Base-by-base conservation (phyloP, 2,329 filamentous ascomycete species). In the Didymella keratinophila region DNA sequence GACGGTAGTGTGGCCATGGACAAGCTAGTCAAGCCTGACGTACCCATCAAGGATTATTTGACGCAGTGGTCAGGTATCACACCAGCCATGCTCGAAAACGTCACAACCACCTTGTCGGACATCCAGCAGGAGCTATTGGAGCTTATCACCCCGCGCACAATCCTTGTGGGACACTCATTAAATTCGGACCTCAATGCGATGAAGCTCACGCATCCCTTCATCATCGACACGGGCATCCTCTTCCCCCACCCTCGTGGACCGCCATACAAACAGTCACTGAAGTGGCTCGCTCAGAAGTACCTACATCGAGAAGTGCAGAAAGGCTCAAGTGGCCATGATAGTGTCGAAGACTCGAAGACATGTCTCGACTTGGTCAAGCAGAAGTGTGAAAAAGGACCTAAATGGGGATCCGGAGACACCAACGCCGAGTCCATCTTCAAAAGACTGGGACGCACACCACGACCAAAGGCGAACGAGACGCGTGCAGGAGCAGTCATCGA, bases 1-100 rank as follows among this genome's bases (percentile, higher is more conserved):
- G 87, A 93, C 66, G 93, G 93, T 47, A 86, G 87, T 32, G 85
- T 91, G 10, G 82, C 97, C 16, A 79, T 98, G 50, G 95, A 99
- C 74, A 91, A 96, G 78, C 85, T 98, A 12, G 95, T 99, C 70
- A 96, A 95, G 79, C 95, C 95, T 0, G 84, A 88, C 43, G 89
- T 90, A 65, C 89, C 91, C n/a, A 93, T 99, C 70, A 89, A 86
- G 56, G 90, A 99, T 80, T 98, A 99, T 74, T 84, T 99, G 39
- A 99, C 95, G 1, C 89, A 85, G 67, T 82, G 88, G 77, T 99
- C 95, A 0, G 95, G 95, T 62, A 97, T 99, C 71, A 99, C 94
- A 3, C 84, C 90, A 69, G 87, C 88, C 63, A 93, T 93, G 86
- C 86, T 99, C 30, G 86, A 88, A 39, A 84, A 88, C 32, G 88